Base-by-base conservation (phyloP, 345 rosid genomes). In the Eucalyptus globulus region DNA sequence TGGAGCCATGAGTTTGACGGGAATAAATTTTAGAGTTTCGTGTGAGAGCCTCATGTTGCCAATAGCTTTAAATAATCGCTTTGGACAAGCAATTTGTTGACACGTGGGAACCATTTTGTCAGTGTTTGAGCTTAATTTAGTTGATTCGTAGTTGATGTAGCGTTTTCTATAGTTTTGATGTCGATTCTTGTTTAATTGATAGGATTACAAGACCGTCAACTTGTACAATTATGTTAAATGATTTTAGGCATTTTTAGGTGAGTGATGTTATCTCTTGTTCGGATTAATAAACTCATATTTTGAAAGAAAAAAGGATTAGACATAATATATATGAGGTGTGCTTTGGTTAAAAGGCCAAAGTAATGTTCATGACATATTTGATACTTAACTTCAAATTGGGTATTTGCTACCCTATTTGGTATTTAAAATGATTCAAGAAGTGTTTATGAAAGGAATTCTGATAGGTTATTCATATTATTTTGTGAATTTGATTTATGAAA, bases 61-160 rank as follows among this genome's bases (percentile, higher is more conserved):
- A 24, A 5, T 56, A 56, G 62, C 14, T 56, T 56, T 56, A 22
- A 56, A 56, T 56, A 56, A 56, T 56, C 3, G 14, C 62, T 56
- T 2, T 56, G 14, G 62, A 26, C 62, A 24, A 56, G 29, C 4
- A 6, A 56, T 56, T 56, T 56, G 13, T 24, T 9, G 62, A 56
- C 6, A 3, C 0, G 6, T 56, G 29, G 1, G 29, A 56, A 6
- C 29, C 29, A 56, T 24, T 56, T 56, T 10, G 62, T 56, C 6
- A 10, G 0, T 3, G 6, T 56, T 56, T 56, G 29, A 24, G 13
- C 14, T 56, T 56, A 56, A 26, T 56, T 56, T 56, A 56, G 62
- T 56, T 56, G 12, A 56, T 56, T 56, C 11, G 0, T 53, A 53
- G 24, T 53, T 53, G 26, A 53, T 22, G 58, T 53, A 21, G 24